Base-by-base conservation (phyloP, 2,329 filamentous ascomycete species). In the Aureobasidium sp. region DNA sequence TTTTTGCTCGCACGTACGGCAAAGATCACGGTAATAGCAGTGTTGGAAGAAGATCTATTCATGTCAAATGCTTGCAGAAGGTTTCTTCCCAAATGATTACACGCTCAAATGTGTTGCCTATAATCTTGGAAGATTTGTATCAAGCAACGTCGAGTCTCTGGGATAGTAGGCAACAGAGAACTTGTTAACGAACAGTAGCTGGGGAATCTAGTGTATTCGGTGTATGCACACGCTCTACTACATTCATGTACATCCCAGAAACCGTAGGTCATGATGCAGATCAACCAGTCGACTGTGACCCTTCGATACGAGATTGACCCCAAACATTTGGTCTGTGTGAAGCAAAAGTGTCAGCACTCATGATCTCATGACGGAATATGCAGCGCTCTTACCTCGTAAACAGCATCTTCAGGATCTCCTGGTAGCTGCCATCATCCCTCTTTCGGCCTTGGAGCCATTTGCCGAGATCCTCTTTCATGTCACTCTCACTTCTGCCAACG, bases 201-300 rank as follows among this genome's bases (percentile, higher is more conserved):
- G n/a, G n/a, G n/a, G n/a, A 98, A 93, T 24, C 93, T 83, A 61
- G 98, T 87, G 70, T 98, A 98, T 74, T 88, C 93, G 58, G 86
- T n/a, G n/a, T n/a, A n/a, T n/a, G n/a, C n/a, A n/a, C n/a, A n/a
- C n/a, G n/a, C n/a, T n/a, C n/a, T n/a, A n/a, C n/a, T n/a, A n/a
- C n/a, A n/a, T n/a, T n/a, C n/a, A n/a, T n/a, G n/a, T n/a, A n/a
- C n/a, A n/a, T n/a, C n/a, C n/a, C n/a, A n/a, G n/a, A n/a, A n/a
- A n/a, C n/a, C n/a, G n/a, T 7, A 14, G 1, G 14, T 35, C 12
- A 16, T 2, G 3, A 10, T 6, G n/a, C n/a, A 47, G 21, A 29
- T 47, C n/a, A 47, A 3, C 30, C 24, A 25, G 30, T 35, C 7
- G 30, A 35, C 3, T 47, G 5, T 3, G 30, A n/a, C 5, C 29